phyloP scores from a whole-genome alignment of 441 rosid genomes.

The Monsonia emarginata region DNA sequence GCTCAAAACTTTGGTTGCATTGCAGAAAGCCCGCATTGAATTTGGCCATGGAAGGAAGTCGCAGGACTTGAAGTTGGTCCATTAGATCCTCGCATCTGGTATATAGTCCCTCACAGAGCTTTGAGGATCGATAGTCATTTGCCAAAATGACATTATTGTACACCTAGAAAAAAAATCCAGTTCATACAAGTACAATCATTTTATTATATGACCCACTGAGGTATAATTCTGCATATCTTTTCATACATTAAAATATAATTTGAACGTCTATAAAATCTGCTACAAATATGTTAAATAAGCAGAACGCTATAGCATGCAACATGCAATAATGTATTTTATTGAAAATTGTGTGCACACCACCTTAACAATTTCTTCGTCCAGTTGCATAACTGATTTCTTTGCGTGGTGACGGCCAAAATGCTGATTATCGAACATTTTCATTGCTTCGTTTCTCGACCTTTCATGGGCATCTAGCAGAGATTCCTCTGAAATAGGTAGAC shows the following conservation, averaged over 20 bases:
- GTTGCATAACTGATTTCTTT: slow-evolving; percentile 58
- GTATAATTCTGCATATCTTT: no score
- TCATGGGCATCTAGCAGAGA: slow-evolving; percentile 58
- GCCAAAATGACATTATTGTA: slow-evolving; percentile 54
- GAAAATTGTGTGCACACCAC: slow-evolving; percentile 24
- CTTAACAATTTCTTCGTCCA: slow-evolving; percentile 73
- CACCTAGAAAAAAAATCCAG: slow-evolving; percentile 39
- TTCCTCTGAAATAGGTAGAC: slow-evolving; percentile 58
- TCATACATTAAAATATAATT: no score
- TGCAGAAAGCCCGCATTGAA: slow-evolving; percentile 82
- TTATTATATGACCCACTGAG: no score
- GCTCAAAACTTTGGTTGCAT: slow-evolving; percentile 83
- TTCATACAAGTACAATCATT: slow-evolving; percentile 11
- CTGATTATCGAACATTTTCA: slow-evolving; percentile 66
- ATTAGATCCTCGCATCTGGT: slow-evolving; percentile 81
- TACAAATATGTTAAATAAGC: not conserved
- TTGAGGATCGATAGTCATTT: slow-evolving; percentile 73
- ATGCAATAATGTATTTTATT: not conserved
- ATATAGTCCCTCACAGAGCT: slow-evolving; percentile 72
- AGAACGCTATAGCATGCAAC: not conserved
- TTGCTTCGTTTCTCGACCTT: slow-evolving; percentile 41
- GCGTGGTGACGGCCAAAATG: slow-evolving; percentile 96
- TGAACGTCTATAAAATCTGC: not conserved
- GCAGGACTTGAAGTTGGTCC: slow-evolving; percentile 95
- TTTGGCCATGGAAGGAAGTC: slow-evolving; percentile 98